Evolutionary conservation across 78 protist genomes (phyloP).

Genomic region (Planoprotostelium fungivorum): DNA sequence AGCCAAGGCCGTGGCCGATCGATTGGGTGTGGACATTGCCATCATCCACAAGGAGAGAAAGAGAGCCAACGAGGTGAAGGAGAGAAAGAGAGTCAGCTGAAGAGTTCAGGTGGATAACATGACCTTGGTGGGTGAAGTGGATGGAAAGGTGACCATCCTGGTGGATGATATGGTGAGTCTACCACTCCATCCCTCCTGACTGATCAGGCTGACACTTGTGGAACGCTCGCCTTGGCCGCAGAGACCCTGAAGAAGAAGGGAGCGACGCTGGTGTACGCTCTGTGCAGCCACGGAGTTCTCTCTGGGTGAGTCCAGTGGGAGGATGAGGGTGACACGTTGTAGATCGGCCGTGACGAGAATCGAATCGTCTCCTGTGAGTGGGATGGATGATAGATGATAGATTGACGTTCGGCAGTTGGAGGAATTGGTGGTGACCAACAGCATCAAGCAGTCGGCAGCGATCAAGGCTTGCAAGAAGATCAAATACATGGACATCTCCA

Average conservation of each 20-base stretch:
- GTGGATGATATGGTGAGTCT: conserved; percentile 75
- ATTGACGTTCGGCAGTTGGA: not conserved
- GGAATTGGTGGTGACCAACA: conserved; percentile 74
- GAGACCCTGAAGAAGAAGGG: conserved; percentile 61
- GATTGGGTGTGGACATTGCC: conserved; percentile 65
- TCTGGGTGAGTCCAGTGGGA: not conserved
- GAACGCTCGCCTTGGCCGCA: conserved; percentile 73
- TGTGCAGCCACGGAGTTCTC: conserved; percentile 65
- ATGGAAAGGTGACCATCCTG: conserved; percentile 36
- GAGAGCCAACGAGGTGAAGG: conserved; percentile 67
- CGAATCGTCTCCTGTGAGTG: too few species aligned
- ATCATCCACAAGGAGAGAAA: conserved; percentile 80
- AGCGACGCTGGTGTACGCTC: conserved; percentile 61
- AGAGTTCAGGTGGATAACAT: conserved; percentile 20
- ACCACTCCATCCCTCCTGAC: conserved; percentile 62
- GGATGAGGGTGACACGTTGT: too few species aligned
- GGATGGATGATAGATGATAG: too few species aligned
- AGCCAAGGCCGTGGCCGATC: conserved; percentile 77
- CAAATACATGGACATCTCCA: conserved; percentile 70
- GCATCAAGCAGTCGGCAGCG: conserved; percentile 69
- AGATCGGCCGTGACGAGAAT: too few species aligned
- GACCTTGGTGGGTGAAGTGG: conserved; percentile 61
- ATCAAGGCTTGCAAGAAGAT: conserved; percentile 40
- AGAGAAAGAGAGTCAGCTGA: conserved; percentile 4
- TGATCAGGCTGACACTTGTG: conserved; percentile 85